phyloP scores from a whole-genome alignment of 345 rosid genomes.

The Eucalyptus microcorys region DNA sequence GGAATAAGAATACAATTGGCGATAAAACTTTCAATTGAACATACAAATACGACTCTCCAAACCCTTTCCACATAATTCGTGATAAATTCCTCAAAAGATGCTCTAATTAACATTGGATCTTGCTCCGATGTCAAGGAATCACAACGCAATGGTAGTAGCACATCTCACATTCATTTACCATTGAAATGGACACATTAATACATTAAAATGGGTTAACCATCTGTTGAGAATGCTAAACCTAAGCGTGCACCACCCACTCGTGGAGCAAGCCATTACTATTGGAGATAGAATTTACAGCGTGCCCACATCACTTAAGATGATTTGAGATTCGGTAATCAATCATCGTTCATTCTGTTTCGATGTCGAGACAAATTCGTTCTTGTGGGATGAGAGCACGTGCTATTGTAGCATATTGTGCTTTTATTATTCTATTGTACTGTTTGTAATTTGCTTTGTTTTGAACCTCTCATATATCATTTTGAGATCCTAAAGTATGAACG shows the following conservation, averaged over 20 bases:
- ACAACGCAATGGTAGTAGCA: not conserved
- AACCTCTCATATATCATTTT: not conserved
- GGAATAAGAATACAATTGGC: not conserved
- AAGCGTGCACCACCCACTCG: not conserved
- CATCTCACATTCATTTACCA: not conserved
- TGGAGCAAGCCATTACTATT: not conserved
- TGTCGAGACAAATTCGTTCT: fast-evolving
- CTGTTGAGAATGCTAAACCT: not conserved
- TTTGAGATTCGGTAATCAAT: not conserved
- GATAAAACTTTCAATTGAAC: not conserved
- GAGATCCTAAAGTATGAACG: not conserved
- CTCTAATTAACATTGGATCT: not conserved
- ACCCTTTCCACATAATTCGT: not conserved
- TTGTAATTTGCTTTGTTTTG: not conserved
- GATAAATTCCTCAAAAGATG: not conserved
- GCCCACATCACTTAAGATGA: not conserved
- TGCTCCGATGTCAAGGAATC: not conserved
- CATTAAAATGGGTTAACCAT: not conserved
- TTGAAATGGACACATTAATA: not conserved
- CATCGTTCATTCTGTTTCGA: no score
- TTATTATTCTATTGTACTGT: not conserved
- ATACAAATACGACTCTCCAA: not conserved
- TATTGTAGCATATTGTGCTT: not conserved
- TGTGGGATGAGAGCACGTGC: not conserved
- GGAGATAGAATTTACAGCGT: fast-evolving